Evolutionary conservation across 2,329 filamentous ascomycete genomes (phyloP), one percentile per base, ranked within the genome.

Genomic region (Pseudogymnoascus sp.): DNA sequence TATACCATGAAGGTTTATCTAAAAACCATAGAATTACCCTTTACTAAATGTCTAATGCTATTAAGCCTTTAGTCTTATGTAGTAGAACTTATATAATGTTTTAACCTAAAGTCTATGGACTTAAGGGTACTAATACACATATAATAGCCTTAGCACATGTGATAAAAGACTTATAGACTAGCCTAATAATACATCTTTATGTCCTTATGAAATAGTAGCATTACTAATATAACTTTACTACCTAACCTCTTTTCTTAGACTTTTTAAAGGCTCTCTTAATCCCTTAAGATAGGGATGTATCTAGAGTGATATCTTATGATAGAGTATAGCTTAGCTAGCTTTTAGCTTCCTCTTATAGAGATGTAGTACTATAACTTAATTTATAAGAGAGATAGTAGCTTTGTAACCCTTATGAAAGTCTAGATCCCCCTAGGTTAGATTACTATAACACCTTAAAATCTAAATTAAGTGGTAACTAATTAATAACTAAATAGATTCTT

Each of bases 201-300:
- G n/a, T n/a, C n/a, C n/a, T n/a, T n/a, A n/a, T n/a, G n/a, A n/a
- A n/a, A n/a, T n/a, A n/a, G n/a, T n/a, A n/a, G n/a, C n/a, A n/a
- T 31, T 9, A 40, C 79, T 63, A 80, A 71, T 70, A 17, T 63
- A 63, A 9, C 63, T 72, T 68, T 23, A 67, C 63, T 19, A 63
- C 57, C 17, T 71, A 68, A 19, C 67, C 65, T 17, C 66, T 64
- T 60, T 69, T 70, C 53, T 68, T 66, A 21, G 61, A 62, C 61
- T 62, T 62, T 42, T 62, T 62, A 5, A 31, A 31, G 38, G 21
- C 23, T 9, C 28, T 47, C 17, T 65, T 57, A 17, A 68, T 65
- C 47, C 60, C 64, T 60, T 65, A 26, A 65, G 65, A 65, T 13
- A 66, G 9, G 1, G 63, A 65, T 64, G 64, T 67, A 53, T 67